Evolutionary conservation across 2,329 filamentous ascomycete genomes (phyloP).

Genomic region (Exophiala alcalophila): DNA sequence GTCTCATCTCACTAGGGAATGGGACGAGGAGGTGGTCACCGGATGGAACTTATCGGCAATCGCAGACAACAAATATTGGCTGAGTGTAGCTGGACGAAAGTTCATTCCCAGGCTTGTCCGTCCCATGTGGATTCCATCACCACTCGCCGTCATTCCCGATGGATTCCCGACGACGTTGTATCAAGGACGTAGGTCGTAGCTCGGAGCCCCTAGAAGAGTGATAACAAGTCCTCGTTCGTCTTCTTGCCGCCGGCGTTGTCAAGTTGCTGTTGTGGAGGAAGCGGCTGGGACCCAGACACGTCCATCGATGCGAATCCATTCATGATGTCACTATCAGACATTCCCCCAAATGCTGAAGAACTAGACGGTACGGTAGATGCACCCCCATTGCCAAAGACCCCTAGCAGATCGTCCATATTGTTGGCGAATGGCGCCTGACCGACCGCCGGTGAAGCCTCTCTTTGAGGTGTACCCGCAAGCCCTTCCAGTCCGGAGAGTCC

Average conservation of each 20-base stretch:
- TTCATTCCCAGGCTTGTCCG: too few species aligned
- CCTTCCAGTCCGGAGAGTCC: slow-evolving; percentile 64
- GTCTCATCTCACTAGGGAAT: too few species aligned
- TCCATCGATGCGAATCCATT: slow-evolving; percentile 82
- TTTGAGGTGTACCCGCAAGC: slow-evolving; percentile 56
- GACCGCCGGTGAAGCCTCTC: slow-evolving; percentile 46
- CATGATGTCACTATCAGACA: slow-evolving; percentile 56
- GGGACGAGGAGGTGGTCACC: too few species aligned
- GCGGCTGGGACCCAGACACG: slow-evolving; percentile 63
- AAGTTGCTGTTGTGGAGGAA: slow-evolving; percentile 35
- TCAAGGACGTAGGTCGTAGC: neutral
- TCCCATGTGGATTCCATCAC: too few species aligned
- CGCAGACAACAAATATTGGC: too few species aligned
- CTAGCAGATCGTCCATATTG: slow-evolving; percentile 79
- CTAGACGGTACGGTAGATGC: slow-evolving; percentile 31
- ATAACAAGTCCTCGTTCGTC: slow-evolving; percentile 61
- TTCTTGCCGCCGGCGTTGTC: slow-evolving; percentile 47
- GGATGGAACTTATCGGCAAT: too few species aligned
- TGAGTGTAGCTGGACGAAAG: too few species aligned
- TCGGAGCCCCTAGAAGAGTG: slow-evolving; percentile 50
- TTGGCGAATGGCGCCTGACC: slow-evolving; percentile 36
- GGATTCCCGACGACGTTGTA: neutral
- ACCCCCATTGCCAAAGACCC: slow-evolving; percentile 59
- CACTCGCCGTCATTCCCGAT: neutral
- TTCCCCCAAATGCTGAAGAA: slow-evolving; percentile 35